Percentiles rank a stretch among this genome's conserved stretches.
These are phyloP conservation scores for Pythium utonaiense DNA, from an alignment of 352 stramenopile species.

Conservation along the genomic window DNA sequence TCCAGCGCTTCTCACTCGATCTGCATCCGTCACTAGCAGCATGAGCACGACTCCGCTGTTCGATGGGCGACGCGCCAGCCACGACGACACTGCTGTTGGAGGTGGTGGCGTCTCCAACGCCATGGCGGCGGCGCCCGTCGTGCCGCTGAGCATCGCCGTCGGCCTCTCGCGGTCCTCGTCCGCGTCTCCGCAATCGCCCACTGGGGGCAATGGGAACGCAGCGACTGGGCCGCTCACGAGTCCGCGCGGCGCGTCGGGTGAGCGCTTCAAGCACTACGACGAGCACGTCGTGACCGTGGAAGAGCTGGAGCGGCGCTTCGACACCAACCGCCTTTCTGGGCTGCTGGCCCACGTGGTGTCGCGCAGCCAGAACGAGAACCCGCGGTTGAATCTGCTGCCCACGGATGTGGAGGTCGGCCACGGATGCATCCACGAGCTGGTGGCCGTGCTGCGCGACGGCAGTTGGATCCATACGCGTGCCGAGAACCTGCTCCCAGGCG, in stretches of 20 bases:
- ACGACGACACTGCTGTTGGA: slow-evolving; percentile 2
- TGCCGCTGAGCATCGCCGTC: slow-evolving; percentile 15
- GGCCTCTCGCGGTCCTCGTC: slow-evolving; percentile 10
- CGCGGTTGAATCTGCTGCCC: slow-evolving; percentile 40
- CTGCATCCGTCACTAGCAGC: not conserved
- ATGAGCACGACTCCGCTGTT: not conserved
- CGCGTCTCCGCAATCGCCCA: not conserved
- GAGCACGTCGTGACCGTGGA: slow-evolving; percentile 45
- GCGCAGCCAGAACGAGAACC: slow-evolving; percentile 27
- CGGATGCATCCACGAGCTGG: slow-evolving; percentile 51
- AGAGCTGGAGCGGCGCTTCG: slow-evolving; percentile 41
- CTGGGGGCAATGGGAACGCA: not conserved
- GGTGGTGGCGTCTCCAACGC: not conserved
- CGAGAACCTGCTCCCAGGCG: slow-evolving; percentile 44
- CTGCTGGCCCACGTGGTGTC: slow-evolving; percentile 28
- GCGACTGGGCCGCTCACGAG: not conserved
- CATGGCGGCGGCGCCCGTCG: slow-evolving; percentile 3
- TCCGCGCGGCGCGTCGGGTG: slow-evolving; percentile 13
- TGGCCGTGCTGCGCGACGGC: slow-evolving; percentile 46
- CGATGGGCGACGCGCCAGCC: not conserved
- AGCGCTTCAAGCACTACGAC: slow-evolving; percentile 35
- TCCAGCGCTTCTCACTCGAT: not conserved
- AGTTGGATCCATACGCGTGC: slow-evolving; percentile 55
- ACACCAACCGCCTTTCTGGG: slow-evolving; percentile 29
- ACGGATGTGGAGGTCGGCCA: slow-evolving; percentile 43